Conservation (phyloP, 2,329 filamentous ascomycete genomes). For the Nannizziopsis arthrosporioides region DNA sequence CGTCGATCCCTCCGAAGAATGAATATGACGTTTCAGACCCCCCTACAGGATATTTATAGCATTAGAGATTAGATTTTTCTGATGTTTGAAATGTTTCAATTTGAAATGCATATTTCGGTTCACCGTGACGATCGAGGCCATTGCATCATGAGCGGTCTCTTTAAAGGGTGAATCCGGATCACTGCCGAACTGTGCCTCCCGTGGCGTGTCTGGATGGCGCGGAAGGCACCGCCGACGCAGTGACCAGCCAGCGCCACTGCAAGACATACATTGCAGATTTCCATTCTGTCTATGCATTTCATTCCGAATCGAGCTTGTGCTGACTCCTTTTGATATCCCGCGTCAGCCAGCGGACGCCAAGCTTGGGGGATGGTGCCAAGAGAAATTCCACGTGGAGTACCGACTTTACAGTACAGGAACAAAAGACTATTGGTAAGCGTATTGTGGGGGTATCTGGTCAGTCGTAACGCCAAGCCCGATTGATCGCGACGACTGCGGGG, state of each 20-base stretch:
- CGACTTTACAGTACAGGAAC: background rate
- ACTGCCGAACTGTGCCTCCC: slow-evolving; percentile 42
- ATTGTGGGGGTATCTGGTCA: background rate
- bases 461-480: background rate
- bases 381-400: background rate
- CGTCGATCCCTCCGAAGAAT: too few species aligned
- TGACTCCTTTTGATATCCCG: too few species aligned
- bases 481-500: background rate
- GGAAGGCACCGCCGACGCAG: too few species aligned
- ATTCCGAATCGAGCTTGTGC: too few species aligned
- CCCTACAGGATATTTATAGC: too few species aligned
- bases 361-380: background rate
- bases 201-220: too few species aligned
- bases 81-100: background rate
- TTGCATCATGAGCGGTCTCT: slow-evolving; percentile 43
- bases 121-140: slow-evolving; percentile 10
- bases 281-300: background rate
- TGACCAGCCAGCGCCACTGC: too few species aligned
- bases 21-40: too few species aligned
- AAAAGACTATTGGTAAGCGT: background rate
- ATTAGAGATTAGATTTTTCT: too few species aligned
- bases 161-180: slow-evolving; percentile 46
- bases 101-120: background rate
- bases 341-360: background rate
- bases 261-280: too few species aligned